phyloP scores from a whole-genome alignment of 2,329 filamentous ascomycete species.

The Nannizziopsis arthrosporioides region DNA sequence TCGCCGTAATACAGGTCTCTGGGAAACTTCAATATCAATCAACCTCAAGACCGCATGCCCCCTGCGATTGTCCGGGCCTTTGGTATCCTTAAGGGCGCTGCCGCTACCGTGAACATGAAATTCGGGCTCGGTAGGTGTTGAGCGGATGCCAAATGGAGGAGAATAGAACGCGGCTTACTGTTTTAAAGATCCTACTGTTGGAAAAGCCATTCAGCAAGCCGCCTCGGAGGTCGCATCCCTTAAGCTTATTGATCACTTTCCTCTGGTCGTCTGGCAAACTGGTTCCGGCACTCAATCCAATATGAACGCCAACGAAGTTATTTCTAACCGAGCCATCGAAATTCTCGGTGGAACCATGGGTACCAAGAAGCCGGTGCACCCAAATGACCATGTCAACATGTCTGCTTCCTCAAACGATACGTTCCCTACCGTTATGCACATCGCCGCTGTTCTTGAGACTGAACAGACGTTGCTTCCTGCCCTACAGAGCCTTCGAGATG shows the following conservation, averaged over 20 bases:
- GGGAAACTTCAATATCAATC: constrained; percentile 98
- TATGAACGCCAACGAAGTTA: constrained; percentile 99
- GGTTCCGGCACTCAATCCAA: constrained; percentile 98
- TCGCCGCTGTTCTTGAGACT: constrained; percentile 87
- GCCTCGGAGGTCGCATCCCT: constrained; percentile 84
- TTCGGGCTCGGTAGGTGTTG: constrained; percentile 58
- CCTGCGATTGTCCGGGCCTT: constrained; percentile 84
- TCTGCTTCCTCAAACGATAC: constrained; percentile 97
- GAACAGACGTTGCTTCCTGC: constrained; percentile 76
- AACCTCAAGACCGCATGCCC: constrained; percentile 97
- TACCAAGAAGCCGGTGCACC: constrained; percentile 95
- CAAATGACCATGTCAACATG: constrained; percentile 99
- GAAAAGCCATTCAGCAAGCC: constrained; percentile 86
- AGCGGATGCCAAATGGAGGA: constrained; percentile 6
- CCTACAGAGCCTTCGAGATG: constrained; percentile 67
- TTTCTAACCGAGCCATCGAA: constrained; percentile 97
- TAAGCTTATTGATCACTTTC: constrained; percentile 94
- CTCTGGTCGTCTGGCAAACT: constrained; percentile 97
- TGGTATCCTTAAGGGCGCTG: constrained; percentile 93
- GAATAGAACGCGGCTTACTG: constrained; percentile 14
- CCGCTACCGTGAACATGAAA: constrained; percentile 88
- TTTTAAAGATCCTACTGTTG: constrained; percentile 65
- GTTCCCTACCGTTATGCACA: constrained; percentile 99
- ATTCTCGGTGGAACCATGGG: constrained; percentile 90
- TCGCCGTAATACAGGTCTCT: constrained; percentile 47